Base-by-base conservation (phyloP, 352 stramenopile species). In the Aphanomyces euteiches region DNA sequence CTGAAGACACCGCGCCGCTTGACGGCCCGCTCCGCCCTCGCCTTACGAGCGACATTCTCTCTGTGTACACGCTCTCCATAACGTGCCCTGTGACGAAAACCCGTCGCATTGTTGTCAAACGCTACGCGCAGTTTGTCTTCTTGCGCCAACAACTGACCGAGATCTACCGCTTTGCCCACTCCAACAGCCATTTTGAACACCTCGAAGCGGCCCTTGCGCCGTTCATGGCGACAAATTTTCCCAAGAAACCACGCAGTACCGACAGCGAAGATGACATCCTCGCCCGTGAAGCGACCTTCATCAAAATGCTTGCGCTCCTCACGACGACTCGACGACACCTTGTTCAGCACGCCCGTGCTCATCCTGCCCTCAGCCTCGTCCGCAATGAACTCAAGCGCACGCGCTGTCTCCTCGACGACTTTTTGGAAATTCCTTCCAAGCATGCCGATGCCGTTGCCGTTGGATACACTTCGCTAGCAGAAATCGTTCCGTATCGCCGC, bases 21-120 rank as follows among this genome's bases (percentile, higher is more conserved):
- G 28, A 28, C 28, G 28, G 28, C 28, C 28, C 28, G 28, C 28
- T 28, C 43, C 43, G 43, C 10, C 43, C 43, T 50, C 43, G 43
- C 17, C 17, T 50, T 2, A 50, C 10, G 38, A 57, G 37, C 21
- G 37, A 17, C 6, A 81, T 79, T 39, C 82, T 89, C 61, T 90
- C 85, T 39, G 83, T 92, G 72, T 94, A 92, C 73, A 84, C 88
- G 65, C 91, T 94, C 83, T 84, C 91, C 74, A 90, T 94, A 41
- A 90, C 82, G 7, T 94, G 91, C 75, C 85, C 80, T 56, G 88
- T 77, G 34, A 94, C 87, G 56, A 84, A 83, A 43, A 91, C 91
- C 70, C 92, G 91, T 67, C 92, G 86, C 84, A 80, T 92, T 69
- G 82, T 94, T 12, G 90, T 83, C 76, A 94, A 94, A 75, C 84